These are phyloP conservation scores for Aquilaria sinensis DNA, from an alignment of 345 rosid genomes.

Conservation along the genomic window DNA sequence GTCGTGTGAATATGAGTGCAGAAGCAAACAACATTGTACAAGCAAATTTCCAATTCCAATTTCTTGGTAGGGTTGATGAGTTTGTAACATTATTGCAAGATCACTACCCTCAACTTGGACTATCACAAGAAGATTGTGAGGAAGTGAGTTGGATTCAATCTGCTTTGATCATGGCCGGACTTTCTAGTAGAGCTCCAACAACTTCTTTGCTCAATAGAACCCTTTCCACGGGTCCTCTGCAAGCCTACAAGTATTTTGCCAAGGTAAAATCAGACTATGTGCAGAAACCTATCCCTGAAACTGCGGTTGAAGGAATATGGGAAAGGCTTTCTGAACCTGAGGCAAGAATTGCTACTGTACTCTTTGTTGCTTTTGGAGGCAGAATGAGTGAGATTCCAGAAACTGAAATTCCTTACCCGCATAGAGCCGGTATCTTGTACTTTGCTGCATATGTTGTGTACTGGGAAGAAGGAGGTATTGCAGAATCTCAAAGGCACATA, in stretches of 20 bases:
- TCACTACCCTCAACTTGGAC: not conserved
- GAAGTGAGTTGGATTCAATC: conserved; percentile 3
- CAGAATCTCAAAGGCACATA: not conserved
- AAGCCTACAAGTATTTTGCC: too few relatives aligned
- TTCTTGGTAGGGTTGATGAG: not conserved
- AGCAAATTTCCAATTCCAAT: not conserved
- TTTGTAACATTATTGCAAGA: not conserved
- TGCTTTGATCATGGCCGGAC: not conserved
- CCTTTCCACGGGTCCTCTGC: too few relatives aligned
- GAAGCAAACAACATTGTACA: not conserved
- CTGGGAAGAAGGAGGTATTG: not conserved
- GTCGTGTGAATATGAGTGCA: not conserved
- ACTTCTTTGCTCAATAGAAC: not conserved
- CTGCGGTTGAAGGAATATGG: conserved; percentile 1
- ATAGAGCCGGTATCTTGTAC: not conserved
- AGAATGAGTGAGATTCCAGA: conserved; percentile 7
- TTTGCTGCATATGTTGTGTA: not conserved
- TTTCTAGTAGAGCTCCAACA: not conserved
- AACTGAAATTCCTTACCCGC: not conserved
- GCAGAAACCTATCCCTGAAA: not conserved
- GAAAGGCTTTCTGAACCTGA: not conserved
- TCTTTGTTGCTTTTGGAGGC: not conserved
- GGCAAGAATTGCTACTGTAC: not conserved
- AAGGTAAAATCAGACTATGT: conserved; percentile 1
- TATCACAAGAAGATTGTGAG: not conserved